Evolutionary conservation across 805 yeast genomes (phyloP), one percentile per base, ranked within the genome.

Genomic region (Metschnikowia lochheadii): DNA sequence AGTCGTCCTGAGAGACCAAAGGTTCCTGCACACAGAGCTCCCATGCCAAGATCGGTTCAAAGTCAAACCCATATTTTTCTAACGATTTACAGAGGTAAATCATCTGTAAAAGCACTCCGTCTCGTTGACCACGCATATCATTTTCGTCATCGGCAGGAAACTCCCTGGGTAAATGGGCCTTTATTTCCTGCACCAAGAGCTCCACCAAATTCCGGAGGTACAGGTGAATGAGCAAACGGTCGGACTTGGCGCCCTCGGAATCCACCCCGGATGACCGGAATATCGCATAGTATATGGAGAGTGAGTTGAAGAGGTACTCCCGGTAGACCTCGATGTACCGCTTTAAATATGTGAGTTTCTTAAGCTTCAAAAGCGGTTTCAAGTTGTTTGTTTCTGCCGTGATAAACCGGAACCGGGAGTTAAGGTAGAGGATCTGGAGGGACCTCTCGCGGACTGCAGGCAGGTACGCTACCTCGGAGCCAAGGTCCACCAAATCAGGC

Each of bases 1-100:
- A 73, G 41, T 66, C 71, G 8, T 55, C 58, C 48, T 70, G 74
- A 13, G 56, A 20, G 1, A 73, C 58, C 3, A 71, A 31, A 3
- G 59, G 53, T 37, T 49, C 52, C 8, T 51, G 49, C 49, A 60
- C 59, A 46, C 72, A 67, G 40, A 81, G 58, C 39, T 72, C 72
- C 52, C 72, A 65, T 1, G 77, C 63, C 46, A 83, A 65, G n/a
- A 79, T 56, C 31, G 74, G 65, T 68, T 87, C 85, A 63, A 88
- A 87, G 58, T 86, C 88, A 3, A 81, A 81, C 13, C 87, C 85
- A 18, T 81, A 80, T 54, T 90, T 73, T 1, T 86, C 83, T 47
- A 92, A 72, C 35, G 96, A 84, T 63, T 86, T 89, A n/a, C 96
- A 85, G 56, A 96, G 88, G 68, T 91, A 92, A 0, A 89, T 83